Percentiles rank a stretch among this genome's conserved stretches.
Conservation (phyloP, 2,329 filamentous ascomycete genomes). For the Diaporthe amygdali region DNA sequence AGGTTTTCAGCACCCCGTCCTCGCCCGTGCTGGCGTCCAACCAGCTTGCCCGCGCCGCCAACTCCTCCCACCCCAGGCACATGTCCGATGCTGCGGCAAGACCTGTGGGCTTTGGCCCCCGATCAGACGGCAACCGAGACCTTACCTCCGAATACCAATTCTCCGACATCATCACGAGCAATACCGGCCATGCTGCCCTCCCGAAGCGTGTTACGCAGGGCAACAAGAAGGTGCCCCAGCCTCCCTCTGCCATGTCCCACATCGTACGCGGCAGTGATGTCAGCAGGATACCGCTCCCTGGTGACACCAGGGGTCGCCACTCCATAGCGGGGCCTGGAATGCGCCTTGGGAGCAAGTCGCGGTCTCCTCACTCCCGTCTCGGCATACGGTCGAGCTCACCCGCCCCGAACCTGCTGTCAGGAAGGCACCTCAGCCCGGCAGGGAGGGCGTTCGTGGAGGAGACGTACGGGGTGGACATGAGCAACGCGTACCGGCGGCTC, state of each 20-base stretch:
- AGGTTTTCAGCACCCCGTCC: slow-evolving; percentile 51
- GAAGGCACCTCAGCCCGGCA: slow-evolving; percentile 44
- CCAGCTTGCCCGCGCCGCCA: slow-evolving; percentile 36
- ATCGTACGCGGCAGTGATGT: slow-evolving; percentile 59
- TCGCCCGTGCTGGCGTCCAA: slow-evolving; percentile 49
- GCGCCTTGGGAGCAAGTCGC: slow-evolving; percentile 52
- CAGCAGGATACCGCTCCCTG: slow-evolving; percentile 53
- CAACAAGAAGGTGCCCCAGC: slow-evolving; percentile 39
- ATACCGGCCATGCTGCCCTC: slow-evolving; percentile 48
- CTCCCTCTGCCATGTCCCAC: slow-evolving; percentile 52
- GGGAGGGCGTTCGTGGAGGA: slow-evolving; percentile 57
- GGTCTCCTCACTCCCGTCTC: slow-evolving; percentile 57
- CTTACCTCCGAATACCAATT: slow-evolving; percentile 65
- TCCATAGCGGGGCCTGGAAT: slow-evolving; percentile 39
- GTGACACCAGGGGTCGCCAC: slow-evolving; percentile 46
- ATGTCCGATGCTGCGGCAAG: slow-evolving; percentile 59
- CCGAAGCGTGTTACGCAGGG: slow-evolving; percentile 59
- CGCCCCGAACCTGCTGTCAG: slow-evolving; percentile 37
- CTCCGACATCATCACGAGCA: slow-evolving; percentile 60
- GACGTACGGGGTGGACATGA: slow-evolving; percentile 66
- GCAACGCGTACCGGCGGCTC: slow-evolving; percentile 71
- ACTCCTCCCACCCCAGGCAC: slow-evolving; percentile 51
- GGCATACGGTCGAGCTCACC: slow-evolving; percentile 56
- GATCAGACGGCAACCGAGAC: slow-evolving; percentile 42
- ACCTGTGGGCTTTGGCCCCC: slow-evolving; percentile 52